Conservation (phyloP, 768 basidiomycete genomes). For the Lactarius trivialis region DNA sequence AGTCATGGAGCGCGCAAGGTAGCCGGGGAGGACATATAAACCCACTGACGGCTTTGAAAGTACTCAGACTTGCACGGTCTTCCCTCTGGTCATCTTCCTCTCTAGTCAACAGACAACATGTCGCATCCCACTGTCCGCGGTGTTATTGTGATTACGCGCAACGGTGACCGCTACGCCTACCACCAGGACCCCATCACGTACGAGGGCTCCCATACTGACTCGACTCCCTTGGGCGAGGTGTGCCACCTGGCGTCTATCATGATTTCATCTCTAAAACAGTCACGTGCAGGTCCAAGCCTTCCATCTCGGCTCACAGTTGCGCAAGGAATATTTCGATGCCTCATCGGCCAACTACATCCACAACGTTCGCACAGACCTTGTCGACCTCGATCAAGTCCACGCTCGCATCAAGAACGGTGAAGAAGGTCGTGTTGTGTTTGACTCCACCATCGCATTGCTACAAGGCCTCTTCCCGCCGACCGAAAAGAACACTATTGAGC, state of each 20-base stretch:
- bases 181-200: constrained; percentile 70
- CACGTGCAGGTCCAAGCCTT: constrained; percentile 54
- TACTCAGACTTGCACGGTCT: constrained; percentile 22
- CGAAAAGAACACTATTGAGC: constrained; percentile 57
- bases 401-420: constrained; percentile 77
- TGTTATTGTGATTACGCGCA: constrained; percentile 70
- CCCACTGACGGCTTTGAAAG: not conserved
- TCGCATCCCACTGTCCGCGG: constrained; percentile 56
- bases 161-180: constrained; percentile 65
- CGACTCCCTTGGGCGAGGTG: constrained; percentile 72
- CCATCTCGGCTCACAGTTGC: constrained; percentile 55
- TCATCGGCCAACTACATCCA: constrained; percentile 64
- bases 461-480: constrained; percentile 87
- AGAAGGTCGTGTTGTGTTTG: constrained; percentile 82
- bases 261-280: not conserved
- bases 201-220: constrained; percentile 53
- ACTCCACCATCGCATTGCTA: constrained; percentile 76
- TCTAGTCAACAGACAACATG: constrained; percentile 24
- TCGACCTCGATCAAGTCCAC: constrained; percentile 66
- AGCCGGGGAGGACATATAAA: constrained; percentile 14
- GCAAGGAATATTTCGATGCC: constrained; percentile 58
- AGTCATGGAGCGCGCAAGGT: constrained; percentile 3
- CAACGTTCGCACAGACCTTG: constrained; percentile 59
- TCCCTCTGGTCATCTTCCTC: constrained; percentile 14
- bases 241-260: constrained; percentile 23